These are phyloP conservation scores for Tilletia setariae DNA, from an alignment of 1,284 basidiomycete genomes.

Conservation along the genomic window DNA sequence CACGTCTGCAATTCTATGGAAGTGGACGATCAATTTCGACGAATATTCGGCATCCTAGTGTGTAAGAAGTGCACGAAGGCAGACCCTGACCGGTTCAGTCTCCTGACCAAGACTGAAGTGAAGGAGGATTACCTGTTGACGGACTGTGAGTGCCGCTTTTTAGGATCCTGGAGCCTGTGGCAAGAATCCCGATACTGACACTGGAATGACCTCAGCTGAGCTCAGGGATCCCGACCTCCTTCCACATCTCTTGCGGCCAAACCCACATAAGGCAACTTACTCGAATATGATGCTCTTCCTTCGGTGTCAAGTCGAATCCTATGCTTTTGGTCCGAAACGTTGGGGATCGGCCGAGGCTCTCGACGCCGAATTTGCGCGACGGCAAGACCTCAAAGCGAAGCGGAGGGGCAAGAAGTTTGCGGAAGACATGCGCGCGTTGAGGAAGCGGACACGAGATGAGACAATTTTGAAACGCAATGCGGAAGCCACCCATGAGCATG, in stretches of 20 bases:
- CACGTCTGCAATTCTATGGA: constrained; percentile 42
- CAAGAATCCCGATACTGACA: neutral
- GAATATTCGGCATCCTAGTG: constrained; percentile 63
- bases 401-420: constrained; percentile 79
- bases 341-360: constrained; percentile 92
- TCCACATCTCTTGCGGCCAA: constrained; percentile 90
- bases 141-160: constrained; percentile 58
- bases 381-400: constrained; percentile 77
- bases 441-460: constrained; percentile 46
- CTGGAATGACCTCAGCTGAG: constrained; percentile 64
- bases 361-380: constrained; percentile 79
- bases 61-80: constrained; percentile 83
- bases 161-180: neutral
- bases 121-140: constrained; percentile 66
- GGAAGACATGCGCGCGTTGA: constrained; percentile 39
- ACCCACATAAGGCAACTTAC: constrained; percentile 93
- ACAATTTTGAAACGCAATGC: constrained; percentile 45
- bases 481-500: constrained; percentile 39
- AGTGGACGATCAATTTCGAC: constrained; percentile 40
- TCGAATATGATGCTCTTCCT: constrained; percentile 99
- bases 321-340: constrained; percentile 80
- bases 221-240: constrained; percentile 84
- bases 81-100: constrained; percentile 74
- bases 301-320: constrained; percentile 87
- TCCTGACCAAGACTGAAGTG: constrained; percentile 97